These are phyloP conservation scores for Rhizoclosmatium sp. DNA, from an alignment of 192 early-diverging fungal genomes.

Conservation along the genomic window DNA sequence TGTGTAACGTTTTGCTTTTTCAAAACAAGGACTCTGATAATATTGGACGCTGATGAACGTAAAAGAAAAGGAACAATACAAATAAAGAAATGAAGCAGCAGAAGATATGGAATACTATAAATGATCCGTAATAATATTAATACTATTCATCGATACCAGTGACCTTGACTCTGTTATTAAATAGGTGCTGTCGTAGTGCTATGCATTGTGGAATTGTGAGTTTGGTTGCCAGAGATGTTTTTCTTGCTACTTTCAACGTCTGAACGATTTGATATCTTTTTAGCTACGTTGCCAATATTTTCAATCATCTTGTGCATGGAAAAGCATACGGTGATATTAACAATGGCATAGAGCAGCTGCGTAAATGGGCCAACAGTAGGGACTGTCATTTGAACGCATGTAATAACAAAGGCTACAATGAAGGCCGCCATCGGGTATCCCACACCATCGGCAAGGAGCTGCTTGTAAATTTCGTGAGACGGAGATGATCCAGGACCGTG, in stretches of 20 bases:
- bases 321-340: background rate
- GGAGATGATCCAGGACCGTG: background rate
- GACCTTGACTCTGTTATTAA: too few relatives aligned
- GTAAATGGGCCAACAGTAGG: background rate
- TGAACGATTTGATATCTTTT: too few relatives aligned
- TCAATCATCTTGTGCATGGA: background rate
- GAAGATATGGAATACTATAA: too few relatives aligned
- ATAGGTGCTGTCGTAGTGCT: too few relatives aligned
- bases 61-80: background rate
- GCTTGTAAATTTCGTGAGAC: background rate
- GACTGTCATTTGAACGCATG: background rate
- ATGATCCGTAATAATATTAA: too few relatives aligned
- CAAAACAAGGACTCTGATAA: background rate
- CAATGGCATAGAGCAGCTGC: background rate
- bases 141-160: too few relatives aligned
- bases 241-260: too few relatives aligned
- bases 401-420: background rate
- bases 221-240: too few relatives aligned
- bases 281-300: too few relatives aligned
- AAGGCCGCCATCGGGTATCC: background rate
- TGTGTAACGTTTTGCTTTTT: background rate
- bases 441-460: background rate
- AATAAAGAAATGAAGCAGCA: background rate
- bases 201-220: too few relatives aligned
- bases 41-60: background rate